Base-by-base conservation (phyloP, 2,329 filamentous ascomycete genomes). In the Scleromitrula shiraiana region DNA sequence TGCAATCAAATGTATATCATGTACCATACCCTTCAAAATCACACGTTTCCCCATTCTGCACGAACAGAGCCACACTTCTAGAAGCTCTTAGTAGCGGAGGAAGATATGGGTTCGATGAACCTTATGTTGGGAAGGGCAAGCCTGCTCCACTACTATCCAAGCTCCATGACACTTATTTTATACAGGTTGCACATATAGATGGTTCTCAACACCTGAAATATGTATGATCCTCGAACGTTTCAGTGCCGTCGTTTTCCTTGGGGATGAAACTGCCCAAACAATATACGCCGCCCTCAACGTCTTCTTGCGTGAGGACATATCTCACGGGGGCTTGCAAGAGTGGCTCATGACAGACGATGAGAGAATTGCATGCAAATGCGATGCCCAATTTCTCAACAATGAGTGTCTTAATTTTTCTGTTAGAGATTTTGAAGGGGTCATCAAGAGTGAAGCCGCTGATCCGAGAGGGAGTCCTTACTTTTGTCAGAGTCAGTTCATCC, bases 221-320 rank as follows among this genome's bases (percentile, higher is more conserved):
- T 72, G 70, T 54, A 67, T 68, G 57, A 69, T 71, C 17, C 60
- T 72, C 22, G 63, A 66, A 45, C 64, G 67, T 32, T 71, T 71
- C 50, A 66, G 68, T 39, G 59, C 61, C 15, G 50, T 72, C 5
- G 52, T 66, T 15, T 72, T 72, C 48, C 52, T 70, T 36, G 69
- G 69, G 20, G 69, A 72, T 48, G 59, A 65, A 35, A 57, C 64
- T 24, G 58, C 69, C 14, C 61, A 63, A 42, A 59, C 65, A 30
- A 62, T 70, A 38, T 72, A 72, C 54, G 63, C 65, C n/a, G 68
- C 65, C 22, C 64, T 72, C 52, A 71, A 70, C 53, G 65, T 70
- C 38, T 62, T 72, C 7, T 57, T 72, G 2, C 64, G 67, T 26
- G 63, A 68, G 53, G 62, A 72, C 42, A 55, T 71, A 22, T 61